phyloP scores from a whole-genome alignment of 345 rosid genomes.

The Aurinia saxatilis region DNA sequence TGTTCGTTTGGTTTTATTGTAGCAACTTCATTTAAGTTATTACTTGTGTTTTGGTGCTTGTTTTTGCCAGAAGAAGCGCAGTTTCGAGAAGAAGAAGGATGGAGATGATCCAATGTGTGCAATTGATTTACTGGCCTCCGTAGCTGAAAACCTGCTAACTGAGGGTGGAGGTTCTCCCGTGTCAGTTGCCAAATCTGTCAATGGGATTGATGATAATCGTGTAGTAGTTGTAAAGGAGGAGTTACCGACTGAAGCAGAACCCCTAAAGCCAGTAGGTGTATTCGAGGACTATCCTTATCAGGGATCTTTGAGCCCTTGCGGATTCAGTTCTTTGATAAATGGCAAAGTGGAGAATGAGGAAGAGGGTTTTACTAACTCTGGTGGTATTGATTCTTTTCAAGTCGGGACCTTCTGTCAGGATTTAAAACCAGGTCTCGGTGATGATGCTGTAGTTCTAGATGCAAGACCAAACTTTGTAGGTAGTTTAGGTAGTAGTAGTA shows the following conservation, averaged over 20 bases:
- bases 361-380: conserved; percentile 33
- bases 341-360: conserved; percentile 39
- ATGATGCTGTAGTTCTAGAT: conserved; percentile 48
- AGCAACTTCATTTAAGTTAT: no score
- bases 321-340: conserved; percentile 39
- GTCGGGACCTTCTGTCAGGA: conserved; percentile 22
- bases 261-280: conserved; percentile 33
- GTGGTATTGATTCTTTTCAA: conserved; percentile 28
- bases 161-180: conserved; percentile 37
- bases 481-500: conserved; percentile 53
- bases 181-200: conserved; percentile 32
- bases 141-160: conserved; percentile 71
- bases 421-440: conserved; percentile 34
- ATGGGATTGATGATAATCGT: conserved; percentile 34
- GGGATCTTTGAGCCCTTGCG: conserved; percentile 28
- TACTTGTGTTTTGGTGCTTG: no score
- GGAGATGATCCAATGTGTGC: conserved; percentile 55
- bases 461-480: conserved; percentile 45
- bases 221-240: conserved; percentile 35
- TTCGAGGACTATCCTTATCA: conserved; percentile 16
- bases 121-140: conserved; percentile 86
- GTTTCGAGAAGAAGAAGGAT: conserved; percentile 35
- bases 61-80: conserved; percentile 58
- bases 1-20: not conserved
- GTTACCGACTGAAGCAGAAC: conserved; percentile 30